Percentiles rank a stretch among this genome's conserved stretches.
These are phyloP conservation scores for Teratosphaeria zuluensis DNA, from an alignment of 2,329 filamentous ascomycete genomes.

Conservation along the genomic window DNA sequence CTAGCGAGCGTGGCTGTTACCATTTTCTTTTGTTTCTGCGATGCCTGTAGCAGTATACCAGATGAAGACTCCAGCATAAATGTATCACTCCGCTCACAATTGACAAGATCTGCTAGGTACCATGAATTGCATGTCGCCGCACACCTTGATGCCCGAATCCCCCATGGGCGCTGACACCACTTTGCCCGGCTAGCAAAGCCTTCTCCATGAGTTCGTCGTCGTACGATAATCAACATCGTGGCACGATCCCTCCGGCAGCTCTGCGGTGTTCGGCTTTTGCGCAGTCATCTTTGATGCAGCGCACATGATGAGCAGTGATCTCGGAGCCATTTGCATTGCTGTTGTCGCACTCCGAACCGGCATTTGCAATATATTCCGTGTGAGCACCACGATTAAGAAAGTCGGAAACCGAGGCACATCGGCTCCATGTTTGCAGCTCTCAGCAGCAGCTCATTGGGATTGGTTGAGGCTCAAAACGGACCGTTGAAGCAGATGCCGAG, in stretches of 20 bases:
- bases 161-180: not conserved
- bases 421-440: not conserved
- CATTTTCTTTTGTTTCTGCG: not conserved
- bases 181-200: not conserved
- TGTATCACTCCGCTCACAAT: not conserved
- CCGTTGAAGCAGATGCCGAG: not conserved
- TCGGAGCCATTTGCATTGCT: too few species aligned
- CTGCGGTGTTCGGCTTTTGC: not conserved
- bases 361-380: not conserved
- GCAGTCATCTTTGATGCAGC: not conserved
- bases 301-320: too few species aligned
- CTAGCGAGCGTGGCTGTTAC: not conserved
- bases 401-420: not conserved
- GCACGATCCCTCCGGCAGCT: not conserved
- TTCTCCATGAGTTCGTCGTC: not conserved
- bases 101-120: too few species aligned
- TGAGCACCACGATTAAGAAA: not conserved
- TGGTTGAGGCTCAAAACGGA: not conserved
- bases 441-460: not conserved
- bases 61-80: not conserved
- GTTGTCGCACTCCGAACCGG: too few species aligned
- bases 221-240: not conserved
- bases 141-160: not conserved
- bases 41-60: not conserved
- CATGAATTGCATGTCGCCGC: too few species aligned